These are phyloP conservation scores for Pholiota adiposa DNA, from an alignment of 1,284 basidiomycete species.

Conservation along the genomic window DNA sequence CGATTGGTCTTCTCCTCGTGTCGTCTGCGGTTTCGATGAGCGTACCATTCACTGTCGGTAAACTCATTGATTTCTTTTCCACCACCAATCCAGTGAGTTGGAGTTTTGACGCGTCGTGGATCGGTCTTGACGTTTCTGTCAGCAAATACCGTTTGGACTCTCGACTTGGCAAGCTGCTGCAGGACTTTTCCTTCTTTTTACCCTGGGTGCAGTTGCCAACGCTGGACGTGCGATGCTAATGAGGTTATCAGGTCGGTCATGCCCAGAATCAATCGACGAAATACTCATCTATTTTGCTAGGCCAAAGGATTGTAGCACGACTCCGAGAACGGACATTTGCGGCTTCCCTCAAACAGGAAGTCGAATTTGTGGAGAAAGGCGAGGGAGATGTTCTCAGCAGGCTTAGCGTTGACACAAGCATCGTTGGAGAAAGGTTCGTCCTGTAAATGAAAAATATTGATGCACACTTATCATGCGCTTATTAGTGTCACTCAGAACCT, in stretches of 20 bases:
- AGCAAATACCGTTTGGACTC: slow-evolving; percentile 81
- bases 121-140: slow-evolving; percentile 1
- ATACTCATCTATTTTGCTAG: slow-evolving; percentile 36
- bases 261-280: not conserved
- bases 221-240: slow-evolving; percentile 89
- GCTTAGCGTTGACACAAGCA: slow-evolving; percentile 90
- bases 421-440: slow-evolving; percentile 90
- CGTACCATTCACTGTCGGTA: slow-evolving; percentile 89
- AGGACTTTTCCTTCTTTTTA: slow-evolving; percentile 80
- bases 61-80: slow-evolving; percentile 92
- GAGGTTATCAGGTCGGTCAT: slow-evolving; percentile 71
- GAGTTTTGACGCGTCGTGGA: slow-evolving; percentile 19
- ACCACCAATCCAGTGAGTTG: slow-evolving; percentile 64
- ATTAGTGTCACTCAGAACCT: slow-evolving; percentile 86
- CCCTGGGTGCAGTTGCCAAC: slow-evolving; percentile 87
- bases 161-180: slow-evolving; percentile 83
- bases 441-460: not conserved
- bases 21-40: slow-evolving; percentile 88
- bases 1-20: slow-evolving; percentile 68
- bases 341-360: slow-evolving; percentile 86
- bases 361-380: slow-evolving; percentile 90
- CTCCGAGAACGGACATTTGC: slow-evolving; percentile 85
- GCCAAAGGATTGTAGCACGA: slow-evolving; percentile 91
- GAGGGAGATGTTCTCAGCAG: slow-evolving; percentile 95
- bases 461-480: not conserved